Base-by-base conservation (phyloP, 371 early-diverging fungal species). In the Zancudomyces culisetae region DNA sequence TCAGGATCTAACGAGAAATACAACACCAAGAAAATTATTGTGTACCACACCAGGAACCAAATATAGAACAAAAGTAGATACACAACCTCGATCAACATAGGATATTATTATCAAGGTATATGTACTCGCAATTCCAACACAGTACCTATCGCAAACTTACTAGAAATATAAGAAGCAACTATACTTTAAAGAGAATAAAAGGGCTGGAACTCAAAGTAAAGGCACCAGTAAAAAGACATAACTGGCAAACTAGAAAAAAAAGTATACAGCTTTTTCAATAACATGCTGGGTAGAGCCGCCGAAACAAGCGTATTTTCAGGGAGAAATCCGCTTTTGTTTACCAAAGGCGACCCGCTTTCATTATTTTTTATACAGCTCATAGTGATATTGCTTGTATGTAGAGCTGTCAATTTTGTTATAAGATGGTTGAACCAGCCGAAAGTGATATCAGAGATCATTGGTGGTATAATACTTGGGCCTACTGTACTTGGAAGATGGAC, bases 361-460 rank as follows among this genome's bases (percentile, higher is more conserved):
- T 64, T 83, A 40, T 81, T 83, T 60, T 73, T 83, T 4, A 46
- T 52, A 42, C 47, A 52, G 41, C 66, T 73, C 0, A 56, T 70
- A 18, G 70, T 87, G 46, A 83, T 87, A 42, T 60, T 87, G 3
- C 55, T 60, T 18, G 60, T 83, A 46, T 76, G 80, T 51, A 74
- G 86, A 29, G 1, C 76, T 2, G 60, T 87, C 1, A 71, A 78
- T 26, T 41, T 82, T 21, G 62, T 70, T 3, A 55, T 87, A 28
- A 67, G 64, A 1, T 64, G 59, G 43, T 43, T 84, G 0, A 64
- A 66, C 45, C 87, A 87, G 57, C 88, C 88, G 1, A 59, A 73
- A 29, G 85, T 83, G 6, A 82, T 86, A 47, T 73, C 85, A 22
- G 87, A 85, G 62, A 76, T 85, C 40, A 60, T 85, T 42, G 84